These are phyloP conservation scores for Eutrema japonicum DNA, from an alignment of 345 rosid species.

Conservation along the genomic window DNA sequence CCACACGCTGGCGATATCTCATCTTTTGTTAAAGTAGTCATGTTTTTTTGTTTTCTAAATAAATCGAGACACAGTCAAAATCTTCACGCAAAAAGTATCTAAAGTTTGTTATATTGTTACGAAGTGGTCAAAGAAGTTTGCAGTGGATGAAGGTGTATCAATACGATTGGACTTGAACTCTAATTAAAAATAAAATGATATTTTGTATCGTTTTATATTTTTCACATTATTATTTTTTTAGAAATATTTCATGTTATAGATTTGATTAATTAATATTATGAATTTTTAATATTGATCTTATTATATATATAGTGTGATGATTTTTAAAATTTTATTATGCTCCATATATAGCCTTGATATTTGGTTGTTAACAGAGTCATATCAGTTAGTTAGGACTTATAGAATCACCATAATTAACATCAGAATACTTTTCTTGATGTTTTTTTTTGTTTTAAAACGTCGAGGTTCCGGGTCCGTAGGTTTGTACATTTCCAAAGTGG, in stretches of 20 bases:
- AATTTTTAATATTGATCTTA: neutral
- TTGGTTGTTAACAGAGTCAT: neutral
- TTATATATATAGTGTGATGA: too few relatives aligned
- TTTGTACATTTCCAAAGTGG: too few relatives aligned
- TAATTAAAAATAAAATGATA: neutral
- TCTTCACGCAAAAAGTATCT: neutral
- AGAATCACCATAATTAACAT: conserved; percentile 4
- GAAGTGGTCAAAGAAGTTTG: neutral
- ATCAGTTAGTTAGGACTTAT: neutral
- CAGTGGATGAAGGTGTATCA: neutral
- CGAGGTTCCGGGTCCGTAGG: too few relatives aligned
- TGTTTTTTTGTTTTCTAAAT: neutral
- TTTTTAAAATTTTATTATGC: neutral
- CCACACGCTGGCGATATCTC: neutral
- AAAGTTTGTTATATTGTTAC: neutral
- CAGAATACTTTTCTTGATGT: conserved; percentile 22
- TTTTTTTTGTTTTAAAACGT: too few relatives aligned
- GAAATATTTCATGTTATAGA: neutral
- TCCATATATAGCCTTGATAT: neutral
- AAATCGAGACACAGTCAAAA: neutral
- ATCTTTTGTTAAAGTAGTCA: neutral
- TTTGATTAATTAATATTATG: neutral
- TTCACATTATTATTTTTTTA: neutral
- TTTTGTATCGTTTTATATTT: neutral
- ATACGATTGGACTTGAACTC: neutral